These are phyloP conservation scores for Lipomyces sp. DNA, from an alignment of 805 yeast species.

Conservation along the genomic window DNA sequence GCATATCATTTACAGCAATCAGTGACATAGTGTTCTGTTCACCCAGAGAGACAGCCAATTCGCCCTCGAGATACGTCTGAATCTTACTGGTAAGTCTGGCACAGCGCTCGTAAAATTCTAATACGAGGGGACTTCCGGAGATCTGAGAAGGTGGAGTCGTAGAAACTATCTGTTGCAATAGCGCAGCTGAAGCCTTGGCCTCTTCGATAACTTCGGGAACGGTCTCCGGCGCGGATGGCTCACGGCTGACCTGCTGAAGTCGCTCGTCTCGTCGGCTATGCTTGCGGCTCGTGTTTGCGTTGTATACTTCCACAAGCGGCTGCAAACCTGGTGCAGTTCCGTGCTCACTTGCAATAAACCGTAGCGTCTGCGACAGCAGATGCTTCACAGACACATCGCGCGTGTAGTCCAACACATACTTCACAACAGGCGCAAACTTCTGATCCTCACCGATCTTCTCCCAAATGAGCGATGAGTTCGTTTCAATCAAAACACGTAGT, in stretches of 20 bases:
- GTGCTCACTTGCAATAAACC: background rate
- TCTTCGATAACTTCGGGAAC: conserved; percentile 10
- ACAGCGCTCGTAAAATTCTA: conserved; percentile 27
- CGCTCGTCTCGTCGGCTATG: background rate
- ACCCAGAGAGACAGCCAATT: conserved; percentile 5
- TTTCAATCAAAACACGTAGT: conserved; percentile 15
- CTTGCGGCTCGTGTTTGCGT: background rate
- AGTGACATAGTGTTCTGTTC: conserved; percentile 7
- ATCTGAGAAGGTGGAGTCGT: conserved; percentile 20
- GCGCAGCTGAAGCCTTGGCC: conserved; percentile 13
- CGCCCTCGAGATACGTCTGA: conserved; percentile 7
- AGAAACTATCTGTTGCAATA: conserved; percentile 16
- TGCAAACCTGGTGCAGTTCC: background rate
- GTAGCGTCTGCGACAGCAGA: conserved; percentile 3
- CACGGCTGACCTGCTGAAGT: background rate
- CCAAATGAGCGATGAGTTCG: conserved; percentile 15
- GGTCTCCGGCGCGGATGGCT: background rate
- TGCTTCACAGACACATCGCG: conserved; percentile 15
- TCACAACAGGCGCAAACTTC: conserved; percentile 10
- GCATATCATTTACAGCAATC: conserved; percentile 12
- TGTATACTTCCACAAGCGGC: conserved; percentile 1
- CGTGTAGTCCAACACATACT: conserved; percentile 2
- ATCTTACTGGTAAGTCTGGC: conserved; percentile 7
- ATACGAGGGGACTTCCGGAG: conserved; percentile 21
- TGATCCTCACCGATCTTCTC: conserved; percentile 9